Conservation (phyloP, 495 filamentous ascomycete genomes). For the Talaromyces borbonicus region DNA sequence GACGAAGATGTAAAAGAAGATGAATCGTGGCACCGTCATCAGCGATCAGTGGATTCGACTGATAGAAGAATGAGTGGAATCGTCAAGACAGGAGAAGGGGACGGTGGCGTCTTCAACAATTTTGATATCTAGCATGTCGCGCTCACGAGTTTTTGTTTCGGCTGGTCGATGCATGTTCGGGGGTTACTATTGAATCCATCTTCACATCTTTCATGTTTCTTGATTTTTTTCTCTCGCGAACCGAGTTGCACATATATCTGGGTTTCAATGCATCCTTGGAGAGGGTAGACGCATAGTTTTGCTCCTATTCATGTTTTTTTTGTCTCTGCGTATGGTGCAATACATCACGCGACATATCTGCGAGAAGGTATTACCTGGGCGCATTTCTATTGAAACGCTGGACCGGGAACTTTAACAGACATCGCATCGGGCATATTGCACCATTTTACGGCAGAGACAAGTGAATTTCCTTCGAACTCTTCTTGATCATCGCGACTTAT, state of each 20-base stretch:
- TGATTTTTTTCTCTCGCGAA: conserved; percentile 3
- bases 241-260: conserved; percentile 8
- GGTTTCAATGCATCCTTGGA: conserved; percentile 6
- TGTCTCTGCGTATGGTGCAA: background rate
- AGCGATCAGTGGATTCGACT: conserved; percentile 24
- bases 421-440: background rate
- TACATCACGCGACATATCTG: background rate
- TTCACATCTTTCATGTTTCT: conserved; percentile 10
- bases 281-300: conserved; percentile 6
- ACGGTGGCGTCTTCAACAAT: conserved; percentile 63
- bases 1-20: conserved; percentile 60
- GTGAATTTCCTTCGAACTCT: no score
- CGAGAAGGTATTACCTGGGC: no score
- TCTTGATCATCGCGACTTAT: no score
- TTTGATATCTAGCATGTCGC: conserved; percentile 51
- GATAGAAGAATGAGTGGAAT: conserved; percentile 67
- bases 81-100: conserved; percentile 52
- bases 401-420: background rate
- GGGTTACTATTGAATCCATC: conserved; percentile 14
- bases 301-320: background rate
- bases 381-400: no score
- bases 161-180: conserved; percentile 32
- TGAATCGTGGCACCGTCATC: conserved; percentile 32
- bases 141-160: conserved; percentile 9
- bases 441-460: background rate